Evolutionary conservation across 768 basidiomycete genomes (phyloP), one percentile per base, ranked within the genome.

Genomic region (Strobilomyces echinocephalus): DNA sequence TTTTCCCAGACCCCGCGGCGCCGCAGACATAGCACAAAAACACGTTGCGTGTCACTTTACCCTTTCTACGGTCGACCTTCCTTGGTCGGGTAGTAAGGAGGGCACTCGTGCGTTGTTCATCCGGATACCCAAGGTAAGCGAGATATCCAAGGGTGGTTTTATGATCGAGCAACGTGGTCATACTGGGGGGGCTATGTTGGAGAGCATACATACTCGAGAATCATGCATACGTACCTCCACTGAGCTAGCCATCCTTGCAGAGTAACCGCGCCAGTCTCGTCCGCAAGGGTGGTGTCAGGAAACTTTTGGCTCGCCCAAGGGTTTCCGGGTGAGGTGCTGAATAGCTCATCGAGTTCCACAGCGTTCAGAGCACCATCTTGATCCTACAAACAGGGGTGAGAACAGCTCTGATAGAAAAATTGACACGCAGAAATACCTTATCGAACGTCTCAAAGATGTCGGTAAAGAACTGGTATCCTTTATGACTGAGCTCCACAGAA

Each of bases 181-280:
- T 97, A 66, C 95, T 97, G 56, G 6, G 38, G 33, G 36, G 39
- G 35, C 45, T 11, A 38, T 15, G 43, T 58, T 39, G 35, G 33
- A 21, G 39, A 52, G 36, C 46, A 47, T 33, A 51, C 46, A 47
- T 33, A 51, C 34, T 43, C 30, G 16, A 47, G 38, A 52, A 33
- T 39, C 53, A 30, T 50, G 28, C 38, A n/a, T 33, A 69, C 77
- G 59, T 48, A 93, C 94, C 91, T 95, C 95, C 95, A 99, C 66
- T 97, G 95, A 18, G 95, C 95, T 26, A 98, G 74, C 95, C 95
- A 99, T 1, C 93, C 91, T 73, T 97, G 95, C 41, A 99, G 71
- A n/a, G 95, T 97, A 16, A 97, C 89, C 28, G 90, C 84, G 11
- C 91, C 93, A 10, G 83, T 77, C 62, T 94, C 93, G 60, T 92